Base-by-base conservation (phyloP, 306 rosid genomes). In the Trichosanthes cucumerina region DNA sequence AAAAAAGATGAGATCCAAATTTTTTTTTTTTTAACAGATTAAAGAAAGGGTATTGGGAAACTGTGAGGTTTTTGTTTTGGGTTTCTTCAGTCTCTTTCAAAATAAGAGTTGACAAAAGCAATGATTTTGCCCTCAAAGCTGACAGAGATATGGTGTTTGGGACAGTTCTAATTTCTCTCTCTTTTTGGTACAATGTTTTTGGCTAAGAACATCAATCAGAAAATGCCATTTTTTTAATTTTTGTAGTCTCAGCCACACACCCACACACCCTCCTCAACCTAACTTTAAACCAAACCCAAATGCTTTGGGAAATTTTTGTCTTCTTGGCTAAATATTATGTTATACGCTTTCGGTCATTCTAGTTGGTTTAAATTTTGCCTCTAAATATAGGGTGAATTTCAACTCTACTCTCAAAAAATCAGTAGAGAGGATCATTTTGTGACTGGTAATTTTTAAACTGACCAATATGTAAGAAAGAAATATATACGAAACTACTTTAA, bases 101-200 rank as follows among this genome's bases (percentile, higher is more conserved):
- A 63, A 31, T 31, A 60, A 28, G 70, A 33, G 70, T 63, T 33
- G 70, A 44, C 23, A 33, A 64, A 34, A 64, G 46, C 73, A 66
- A 66, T 66, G 71, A 64, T 64, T 64, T 64, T 64, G 24, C 71
- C 71, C 71, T 64, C 71, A 64, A 66, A 66, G 49, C 73, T 66
- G 73, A 66, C 73, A 66, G 49, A 66, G 73, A 66, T 66, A 66
- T 66, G 73, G 73, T 66, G 49, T 66, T 66, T 66, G 26, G 73
- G 73, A 64, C 73, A 36, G 14, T 18, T 10, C 19, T 66, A 16
- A 34, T 64, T 18, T 56, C 24, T 34, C 71, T 63, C 43, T 6
- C 21, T 19, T 44, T 66, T 39, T 19, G 10, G 38, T 14, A 3
- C 9, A 36, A 38, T 9, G 9, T 3, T 34, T 64, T 64, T 14